Evolutionary conservation across 352 stramenopile genomes (phyloP).

Genomic region (Plasmopara muralis): DNA sequence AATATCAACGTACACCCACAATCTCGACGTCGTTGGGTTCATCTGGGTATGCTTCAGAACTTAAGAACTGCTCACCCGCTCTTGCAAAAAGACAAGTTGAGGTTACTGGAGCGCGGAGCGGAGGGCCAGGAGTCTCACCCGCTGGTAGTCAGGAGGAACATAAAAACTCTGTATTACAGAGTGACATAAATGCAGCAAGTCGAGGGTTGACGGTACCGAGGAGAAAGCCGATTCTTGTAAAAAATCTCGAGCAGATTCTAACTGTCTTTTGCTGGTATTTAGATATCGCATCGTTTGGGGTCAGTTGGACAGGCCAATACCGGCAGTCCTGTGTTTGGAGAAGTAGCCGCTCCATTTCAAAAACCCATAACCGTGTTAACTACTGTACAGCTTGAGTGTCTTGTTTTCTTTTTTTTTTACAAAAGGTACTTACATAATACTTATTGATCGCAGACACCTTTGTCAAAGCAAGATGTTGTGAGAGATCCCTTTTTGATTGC

Average conservation of each 20-base stretch:
- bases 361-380: constrained; percentile 3
- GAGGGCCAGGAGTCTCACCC: constrained; percentile 4
- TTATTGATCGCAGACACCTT: constrained; percentile 14
- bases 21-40: constrained; percentile 7
- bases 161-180: constrained; percentile 25
- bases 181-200: not conserved
- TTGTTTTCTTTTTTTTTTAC: not conserved
- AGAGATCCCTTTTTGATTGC: constrained; percentile 17
- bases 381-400: constrained; percentile 10
- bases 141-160: constrained; percentile 18
- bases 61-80: constrained; percentile 16
- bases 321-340: constrained; percentile 10
- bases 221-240: not conserved
- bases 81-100: constrained; percentile 12
- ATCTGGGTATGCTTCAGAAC: constrained; percentile 1
- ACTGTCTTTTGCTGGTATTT: constrained; percentile 2
- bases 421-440: not conserved
- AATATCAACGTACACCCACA: constrained; percentile 8
- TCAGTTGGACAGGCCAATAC: constrained; percentile 13
- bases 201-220: constrained; percentile 23
- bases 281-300: constrained; percentile 23
- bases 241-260: not conserved
- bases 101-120: constrained; percentile 1
- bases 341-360: constrained; percentile 19
- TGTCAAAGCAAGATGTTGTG: constrained; percentile 19